phyloP scores from a whole-genome alignment of 1,284 basidiomycete genomes.

The Rhodotorula sp. region DNA sequence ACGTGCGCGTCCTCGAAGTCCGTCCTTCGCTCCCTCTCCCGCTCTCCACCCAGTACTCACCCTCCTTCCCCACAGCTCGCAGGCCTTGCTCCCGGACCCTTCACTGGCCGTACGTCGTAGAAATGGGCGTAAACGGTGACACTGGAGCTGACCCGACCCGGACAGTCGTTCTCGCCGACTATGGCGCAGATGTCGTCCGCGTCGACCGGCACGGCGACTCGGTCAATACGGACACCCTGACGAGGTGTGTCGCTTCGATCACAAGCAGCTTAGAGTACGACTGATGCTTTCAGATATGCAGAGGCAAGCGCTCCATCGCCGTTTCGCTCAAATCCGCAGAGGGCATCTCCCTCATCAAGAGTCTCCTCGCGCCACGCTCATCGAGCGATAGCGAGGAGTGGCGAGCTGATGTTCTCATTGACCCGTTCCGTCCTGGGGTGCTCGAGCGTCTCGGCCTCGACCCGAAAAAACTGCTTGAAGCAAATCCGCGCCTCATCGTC shows the following conservation, averaged over 20 bases:
- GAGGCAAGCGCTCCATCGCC: slow-evolving; percentile 9
- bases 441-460: slow-evolving; percentile 66
- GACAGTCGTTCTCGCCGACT: slow-evolving; percentile 70
- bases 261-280: background rate
- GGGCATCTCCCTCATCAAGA: slow-evolving; percentile 63
- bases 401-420: slow-evolving; percentile 72
- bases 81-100: slow-evolving; percentile 79
- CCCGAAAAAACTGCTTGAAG: slow-evolving; percentile 2
- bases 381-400: slow-evolving; percentile 24
- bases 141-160: background rate
- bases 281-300: slow-evolving; percentile 55
- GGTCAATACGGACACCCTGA: slow-evolving; percentile 46
- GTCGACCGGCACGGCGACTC: slow-evolving; percentile 62
- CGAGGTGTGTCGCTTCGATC: slow-evolving; percentile 11
- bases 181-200: slow-evolving; percentile 74
- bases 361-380: slow-evolving; percentile 57
- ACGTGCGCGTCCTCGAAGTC: slow-evolving; percentile 36
- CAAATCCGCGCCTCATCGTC: slow-evolving; percentile 45
- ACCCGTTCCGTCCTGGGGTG: slow-evolving; percentile 79
- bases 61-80: slow-evolving; percentile 62
- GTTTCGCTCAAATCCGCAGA: slow-evolving; percentile 49
- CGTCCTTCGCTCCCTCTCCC: background rate
- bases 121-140: background rate
- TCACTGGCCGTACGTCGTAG: slow-evolving; percentile 57
- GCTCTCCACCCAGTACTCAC: slow-evolving; percentile 1